These are phyloP conservation scores for Cyanidiococcus yangmingshanensis DNA, from an alignment of 23 red algal species.

Conservation along the genomic window DNA sequence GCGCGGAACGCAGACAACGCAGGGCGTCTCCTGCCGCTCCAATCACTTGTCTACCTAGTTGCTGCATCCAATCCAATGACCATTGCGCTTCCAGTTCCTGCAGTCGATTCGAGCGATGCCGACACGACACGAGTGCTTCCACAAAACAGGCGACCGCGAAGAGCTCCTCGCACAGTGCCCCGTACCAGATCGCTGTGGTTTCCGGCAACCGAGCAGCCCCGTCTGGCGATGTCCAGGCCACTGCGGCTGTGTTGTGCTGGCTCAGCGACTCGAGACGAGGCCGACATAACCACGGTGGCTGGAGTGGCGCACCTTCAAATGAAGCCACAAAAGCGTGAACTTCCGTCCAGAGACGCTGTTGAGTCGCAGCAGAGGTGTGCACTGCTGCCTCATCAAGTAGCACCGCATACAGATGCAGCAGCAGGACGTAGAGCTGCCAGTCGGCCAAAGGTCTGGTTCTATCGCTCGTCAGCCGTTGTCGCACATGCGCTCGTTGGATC, in stretches of 20 bases:
- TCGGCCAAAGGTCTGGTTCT: background rate
- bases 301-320: background rate
- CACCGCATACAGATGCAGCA: background rate
- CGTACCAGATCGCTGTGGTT: background rate
- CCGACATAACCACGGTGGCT: too few relatives aligned
- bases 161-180: background rate
- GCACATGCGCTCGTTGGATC: background rate
- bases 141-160: background rate
- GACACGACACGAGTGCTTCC: background rate
- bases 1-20: background rate
- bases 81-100: background rate
- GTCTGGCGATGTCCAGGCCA: background rate
- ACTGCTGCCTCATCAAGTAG: background rate
- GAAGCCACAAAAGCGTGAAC: background rate
- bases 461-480: background rate
- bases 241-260: too few relatives aligned
- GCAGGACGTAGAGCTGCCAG: background rate
- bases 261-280: too few relatives aligned
- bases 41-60: background rate
- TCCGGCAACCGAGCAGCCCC: background rate
- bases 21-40: background rate
- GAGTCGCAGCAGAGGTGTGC: background rate
- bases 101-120: background rate
- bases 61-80: background rate
- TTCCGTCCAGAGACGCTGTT: background rate